Conservation (phyloP, 1,284 basidiomycete species). For the Cystobasidium pallidum region DNA sequence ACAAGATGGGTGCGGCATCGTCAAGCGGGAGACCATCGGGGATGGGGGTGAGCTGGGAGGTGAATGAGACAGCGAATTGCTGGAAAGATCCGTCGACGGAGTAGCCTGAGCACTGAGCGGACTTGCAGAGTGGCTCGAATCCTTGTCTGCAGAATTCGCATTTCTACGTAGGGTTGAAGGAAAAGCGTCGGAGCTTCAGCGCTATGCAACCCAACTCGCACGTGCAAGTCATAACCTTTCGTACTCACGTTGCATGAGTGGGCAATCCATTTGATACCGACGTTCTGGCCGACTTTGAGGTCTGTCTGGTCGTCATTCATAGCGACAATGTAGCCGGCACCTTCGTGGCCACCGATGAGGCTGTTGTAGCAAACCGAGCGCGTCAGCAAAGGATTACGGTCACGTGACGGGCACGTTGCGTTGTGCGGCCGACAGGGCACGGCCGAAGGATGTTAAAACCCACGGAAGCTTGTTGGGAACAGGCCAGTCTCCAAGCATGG, state of each 20-base stretch:
- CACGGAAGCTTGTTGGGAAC: constrained; percentile 63
- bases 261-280: constrained; percentile 85
- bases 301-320: constrained; percentile 68
- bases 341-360: constrained; percentile 84
- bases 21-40: constrained; percentile 68
- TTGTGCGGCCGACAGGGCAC: too few species aligned
- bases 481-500: constrained; percentile 58
- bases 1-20: constrained; percentile 78
- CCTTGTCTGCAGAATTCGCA: constrained; percentile 63
- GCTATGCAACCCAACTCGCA: too few species aligned
- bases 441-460: too few species aligned
- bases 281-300: constrained; percentile 70
- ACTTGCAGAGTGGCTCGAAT: constrained; percentile 59
- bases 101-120: constrained; percentile 70
- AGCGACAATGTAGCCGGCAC: constrained; percentile 74
- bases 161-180: constrained; percentile 25
- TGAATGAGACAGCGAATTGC: constrained; percentile 68
- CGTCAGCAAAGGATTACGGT: neutral
- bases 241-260: constrained; percentile 62
- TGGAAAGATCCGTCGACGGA: constrained; percentile 81
- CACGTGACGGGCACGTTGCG: neutral
- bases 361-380: neutral
- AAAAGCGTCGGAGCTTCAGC: too few species aligned
- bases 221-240: neutral
- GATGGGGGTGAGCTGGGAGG: constrained; percentile 73